A percentile compares a stretch with the other conserved stretches of the same genome.
Evolutionary conservation across 257 asterid species (phyloP).

Genomic region (Voacanga thouarsii): DNA sequence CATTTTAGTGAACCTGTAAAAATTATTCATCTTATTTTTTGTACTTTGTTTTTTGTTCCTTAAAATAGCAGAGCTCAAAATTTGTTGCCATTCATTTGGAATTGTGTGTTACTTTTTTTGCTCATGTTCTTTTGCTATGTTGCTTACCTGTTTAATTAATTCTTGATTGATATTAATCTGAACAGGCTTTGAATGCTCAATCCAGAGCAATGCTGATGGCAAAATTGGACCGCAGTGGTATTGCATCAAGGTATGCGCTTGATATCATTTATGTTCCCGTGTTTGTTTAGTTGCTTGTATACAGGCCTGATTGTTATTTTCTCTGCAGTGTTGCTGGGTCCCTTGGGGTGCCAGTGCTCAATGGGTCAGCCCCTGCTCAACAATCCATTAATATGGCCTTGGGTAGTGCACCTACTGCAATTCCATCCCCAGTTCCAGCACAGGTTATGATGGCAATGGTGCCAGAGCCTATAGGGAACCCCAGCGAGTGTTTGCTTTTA

Average conservation of each 20-base stretch:
- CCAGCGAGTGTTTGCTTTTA: conserved; percentile 89
- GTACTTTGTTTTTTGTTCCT: neutral
- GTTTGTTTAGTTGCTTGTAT: neutral
- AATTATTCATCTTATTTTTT: neutral
- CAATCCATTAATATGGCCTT: conserved; percentile 63
- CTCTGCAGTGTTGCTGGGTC: conserved; percentile 60
- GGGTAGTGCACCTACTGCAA: conserved; percentile 49
- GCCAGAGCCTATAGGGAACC: conserved; percentile 88
- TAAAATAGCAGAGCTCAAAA: neutral
- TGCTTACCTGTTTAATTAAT: neutral
- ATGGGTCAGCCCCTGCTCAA: conserved; percentile 66
- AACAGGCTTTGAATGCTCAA: conserved; percentile 90
- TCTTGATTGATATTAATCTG: neutral
- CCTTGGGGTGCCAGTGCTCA: conserved; percentile 59
- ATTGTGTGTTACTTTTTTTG: neutral
- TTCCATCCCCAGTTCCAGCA: conserved; percentile 45
- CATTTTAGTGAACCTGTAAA: neutral
- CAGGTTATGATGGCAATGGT: conserved; percentile 53
- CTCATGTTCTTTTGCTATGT: neutral
- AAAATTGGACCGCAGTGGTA: conserved; percentile 92
- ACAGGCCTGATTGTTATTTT: conserved; percentile 15
- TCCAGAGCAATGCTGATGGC: conserved; percentile 97
- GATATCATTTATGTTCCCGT: neutral
- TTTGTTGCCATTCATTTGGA: neutral
- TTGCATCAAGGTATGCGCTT: conserved; percentile 63